A percentile compares a stretch with the other conserved stretches of the same genome.
These are phyloP conservation scores for Astrocystis sublimbata DNA, from an alignment of 495 filamentous ascomycete genomes.

Conservation along the genomic window DNA sequence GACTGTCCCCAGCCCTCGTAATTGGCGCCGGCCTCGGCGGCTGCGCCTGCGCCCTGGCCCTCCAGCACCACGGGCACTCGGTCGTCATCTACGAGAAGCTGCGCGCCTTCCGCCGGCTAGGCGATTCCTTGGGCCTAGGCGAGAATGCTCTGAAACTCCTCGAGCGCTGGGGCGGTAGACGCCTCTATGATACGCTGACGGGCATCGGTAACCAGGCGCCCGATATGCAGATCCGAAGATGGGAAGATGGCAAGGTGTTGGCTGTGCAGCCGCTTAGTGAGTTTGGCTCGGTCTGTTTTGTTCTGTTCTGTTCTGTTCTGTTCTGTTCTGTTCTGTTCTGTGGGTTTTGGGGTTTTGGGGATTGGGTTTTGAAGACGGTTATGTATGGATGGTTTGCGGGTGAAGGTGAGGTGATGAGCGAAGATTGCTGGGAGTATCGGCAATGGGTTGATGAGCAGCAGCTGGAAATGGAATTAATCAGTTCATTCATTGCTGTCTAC, in stretches of 20 bases:
- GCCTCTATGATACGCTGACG: constrained; percentile 44
- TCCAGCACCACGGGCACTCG: constrained; percentile 53
- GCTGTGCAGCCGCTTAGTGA: constrained; percentile 55
- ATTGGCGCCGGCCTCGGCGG: constrained; percentile 58
- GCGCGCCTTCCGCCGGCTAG: constrained; percentile 49
- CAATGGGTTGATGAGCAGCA: too few species aligned
- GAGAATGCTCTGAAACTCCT: constrained; percentile 55
- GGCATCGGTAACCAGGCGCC: constrained; percentile 55
- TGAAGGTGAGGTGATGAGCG: too few species aligned
- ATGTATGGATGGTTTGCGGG: too few species aligned
- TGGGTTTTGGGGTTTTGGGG: too few species aligned
- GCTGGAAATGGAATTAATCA: too few species aligned
- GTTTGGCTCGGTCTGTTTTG: too few species aligned
- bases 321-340: too few species aligned
- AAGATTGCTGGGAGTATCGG: too few species aligned
- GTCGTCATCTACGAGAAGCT: constrained; percentile 55
- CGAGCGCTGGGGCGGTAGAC: constrained; percentile 46
- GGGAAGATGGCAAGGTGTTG: constrained; percentile 53
- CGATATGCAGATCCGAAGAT: constrained; percentile 55
- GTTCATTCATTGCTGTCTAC: too few species aligned
- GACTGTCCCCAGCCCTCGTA: constrained; percentile 47
- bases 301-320: too few species aligned
- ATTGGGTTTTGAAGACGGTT: too few species aligned
- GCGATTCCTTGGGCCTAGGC: constrained; percentile 53
- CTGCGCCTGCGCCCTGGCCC: constrained; percentile 53